These are phyloP conservation scores for Zymoseptoria passerinii DNA, from an alignment of 2,329 filamentous ascomycete genomes.

Conservation along the genomic window DNA sequence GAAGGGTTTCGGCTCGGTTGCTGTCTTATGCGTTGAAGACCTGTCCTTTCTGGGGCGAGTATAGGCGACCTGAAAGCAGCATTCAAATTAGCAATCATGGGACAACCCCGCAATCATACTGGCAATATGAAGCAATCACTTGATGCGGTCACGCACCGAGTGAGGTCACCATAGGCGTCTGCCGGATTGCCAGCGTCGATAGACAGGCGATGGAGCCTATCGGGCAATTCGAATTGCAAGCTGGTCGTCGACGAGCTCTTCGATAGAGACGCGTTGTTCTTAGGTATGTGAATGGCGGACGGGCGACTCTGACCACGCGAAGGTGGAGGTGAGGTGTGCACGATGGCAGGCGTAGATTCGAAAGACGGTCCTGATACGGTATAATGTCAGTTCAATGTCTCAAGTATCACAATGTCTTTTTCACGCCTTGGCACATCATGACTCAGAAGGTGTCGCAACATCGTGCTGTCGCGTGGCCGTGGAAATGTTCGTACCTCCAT, in stretches of 20 bases:
- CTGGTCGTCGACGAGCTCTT: constrained; percentile 27
- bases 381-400: not conserved
- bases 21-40: constrained; percentile 88
- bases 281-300: constrained; percentile 32
- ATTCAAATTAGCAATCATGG: not conserved
- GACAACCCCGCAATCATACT: not conserved
- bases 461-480: not conserved
- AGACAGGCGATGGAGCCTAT: constrained; percentile 55
- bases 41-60: constrained; percentile 53
- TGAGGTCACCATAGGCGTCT: constrained; percentile 58
- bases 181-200: constrained; percentile 61
- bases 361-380: not conserved
- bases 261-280: constrained; percentile 42
- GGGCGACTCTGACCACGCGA: constrained; percentile 8
- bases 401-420: not conserved
- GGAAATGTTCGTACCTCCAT: not conserved
- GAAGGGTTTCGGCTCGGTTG: constrained; percentile 52
- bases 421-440: not conserved
- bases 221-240: constrained; percentile 47
- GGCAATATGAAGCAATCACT: not conserved
- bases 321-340: constrained; percentile 6
- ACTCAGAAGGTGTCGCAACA: not conserved
- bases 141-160: constrained; percentile 53
- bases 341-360: constrained; percentile 6
- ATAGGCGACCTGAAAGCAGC: constrained; percentile 59